Conservation (phyloP, 1,139 yeast species). For the Candida neerlandica region DNA sequence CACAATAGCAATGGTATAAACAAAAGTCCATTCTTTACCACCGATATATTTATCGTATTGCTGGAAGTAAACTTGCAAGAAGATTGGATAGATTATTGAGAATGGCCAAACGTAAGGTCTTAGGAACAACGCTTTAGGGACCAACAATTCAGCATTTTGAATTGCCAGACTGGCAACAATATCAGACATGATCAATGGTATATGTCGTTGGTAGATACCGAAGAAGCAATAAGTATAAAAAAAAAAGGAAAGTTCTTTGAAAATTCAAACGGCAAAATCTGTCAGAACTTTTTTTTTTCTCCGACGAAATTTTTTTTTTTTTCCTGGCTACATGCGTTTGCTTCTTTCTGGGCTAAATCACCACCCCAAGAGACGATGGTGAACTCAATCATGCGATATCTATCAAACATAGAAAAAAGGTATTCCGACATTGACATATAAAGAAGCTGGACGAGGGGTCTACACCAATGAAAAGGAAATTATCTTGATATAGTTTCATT, state of each 20-base stretch:
- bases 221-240: not conserved
- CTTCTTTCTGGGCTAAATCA: not conserved
- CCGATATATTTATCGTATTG: slow-evolving; percentile 81
- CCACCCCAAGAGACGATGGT: not conserved
- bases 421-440: no score
- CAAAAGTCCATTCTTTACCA: slow-evolving; percentile 87
- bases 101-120: slow-evolving; percentile 91
- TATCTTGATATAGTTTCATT: no score
- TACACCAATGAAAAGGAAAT: no score
- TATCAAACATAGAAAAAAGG: no score
- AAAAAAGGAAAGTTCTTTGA: not conserved
- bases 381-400: not conserved
- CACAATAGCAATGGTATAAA: slow-evolving; percentile 71
- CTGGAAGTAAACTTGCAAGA: slow-evolving; percentile 62
- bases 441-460: no score
- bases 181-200: slow-evolving; percentile 29
- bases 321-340: not conserved
- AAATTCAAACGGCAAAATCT: slow-evolving; percentile 4
- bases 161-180: slow-evolving; percentile 61
- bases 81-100: slow-evolving; percentile 73
- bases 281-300: slow-evolving; percentile 3
- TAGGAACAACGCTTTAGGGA: slow-evolving; percentile 58
- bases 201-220: not conserved
- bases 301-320: slow-evolving; percentile 7
- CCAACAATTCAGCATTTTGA: slow-evolving; percentile 68